These are phyloP conservation scores for Ustilago loliicola DNA, from an alignment of 1,284 basidiomycete species.

Conservation along the genomic window DNA sequence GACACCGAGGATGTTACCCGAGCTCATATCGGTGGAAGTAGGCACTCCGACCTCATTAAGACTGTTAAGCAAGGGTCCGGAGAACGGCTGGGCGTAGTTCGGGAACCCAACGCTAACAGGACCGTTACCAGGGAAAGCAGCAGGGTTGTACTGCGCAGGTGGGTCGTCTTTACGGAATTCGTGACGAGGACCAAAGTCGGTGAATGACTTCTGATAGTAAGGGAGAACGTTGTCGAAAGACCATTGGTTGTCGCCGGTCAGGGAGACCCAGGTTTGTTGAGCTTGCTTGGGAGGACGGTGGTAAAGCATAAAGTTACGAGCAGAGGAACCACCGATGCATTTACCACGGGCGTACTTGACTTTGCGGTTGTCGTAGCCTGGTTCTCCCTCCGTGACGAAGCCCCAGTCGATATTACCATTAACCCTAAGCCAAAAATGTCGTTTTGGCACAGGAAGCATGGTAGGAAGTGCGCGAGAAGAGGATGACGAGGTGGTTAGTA, in stretches of 20 bases:
- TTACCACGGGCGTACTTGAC: slow-evolving; percentile 58
- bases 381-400: slow-evolving; percentile 47
- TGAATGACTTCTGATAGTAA: slow-evolving; percentile 54
- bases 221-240: slow-evolving; percentile 38
- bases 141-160: slow-evolving; percentile 47
- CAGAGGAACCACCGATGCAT: slow-evolving; percentile 53
- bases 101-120: slow-evolving; percentile 55
- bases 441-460: background rate
- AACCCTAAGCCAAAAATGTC: background rate
- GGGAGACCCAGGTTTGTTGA: slow-evolving; percentile 45
- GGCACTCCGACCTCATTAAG: slow-evolving; percentile 51
- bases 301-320: slow-evolving; percentile 61
- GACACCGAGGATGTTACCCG: slow-evolving; percentile 63
- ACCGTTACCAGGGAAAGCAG: slow-evolving; percentile 39
- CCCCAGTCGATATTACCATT: slow-evolving; percentile 51
- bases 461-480: background rate
- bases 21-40: slow-evolving; percentile 58
- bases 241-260: slow-evolving; percentile 56
- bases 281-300: slow-evolving; percentile 46
- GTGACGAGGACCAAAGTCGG: slow-evolving; percentile 41
- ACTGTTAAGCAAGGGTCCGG: slow-evolving; percentile 40
- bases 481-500: background rate
- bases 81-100: slow-evolving; percentile 57
- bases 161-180: slow-evolving; percentile 45
- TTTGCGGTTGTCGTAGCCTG: slow-evolving; percentile 47